Base-by-base conservation (phyloP, 495 filamentous ascomycete genomes). In the Aspergillus sclerotiicarbonarius region DNA sequence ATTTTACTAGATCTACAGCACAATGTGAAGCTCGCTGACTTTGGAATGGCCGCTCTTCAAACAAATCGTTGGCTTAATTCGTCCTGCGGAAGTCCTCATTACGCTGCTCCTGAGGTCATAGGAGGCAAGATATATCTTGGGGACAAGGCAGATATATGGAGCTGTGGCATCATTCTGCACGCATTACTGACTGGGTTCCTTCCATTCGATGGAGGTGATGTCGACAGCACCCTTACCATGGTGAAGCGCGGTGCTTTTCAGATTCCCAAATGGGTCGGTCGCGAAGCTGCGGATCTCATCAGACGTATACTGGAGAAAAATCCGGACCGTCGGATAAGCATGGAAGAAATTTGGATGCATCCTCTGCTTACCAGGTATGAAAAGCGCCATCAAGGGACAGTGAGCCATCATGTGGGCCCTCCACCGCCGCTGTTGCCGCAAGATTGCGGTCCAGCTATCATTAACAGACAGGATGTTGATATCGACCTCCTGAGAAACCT, bases 11-110 rank as follows among this genome's bases (percentile, higher is more conserved):
- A 91, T 56, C 71, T 70, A 6, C 71, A 84, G 12, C 79, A 80
- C 20, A 85, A 89, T 45, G 80, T 97, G 70, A 98, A 98, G 71
- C 84, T 99, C 37, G 92, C 90, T 32, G 94, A 99, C 70, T 99
- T 98, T 70, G 93, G 94, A 16, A 96, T 99, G 91, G 94, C 95
- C 16, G 92, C 91, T 12, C 74, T 98, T 30, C 93, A 97, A 29
- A 76, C 79, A 13, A 83, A 81, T 21, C 84, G 89, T 60, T 84
- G 83, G 72, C 78, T 99, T 35, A 87, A 80, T 37, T 96, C 93
- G 0, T 90, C 92, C 2, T 99, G 94, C 65, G 94, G 94, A 43
- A 98, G 95, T 58, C 93, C 93, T 5, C 94, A 98, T 71, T 98
- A 98, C 63, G 92, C 91, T 3, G 91, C 94, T 1, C 94, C 94